These are phyloP conservation scores for Setaria italica DNA, from an alignment of 202 grass and related monocot species.

Conservation along the genomic window DNA sequence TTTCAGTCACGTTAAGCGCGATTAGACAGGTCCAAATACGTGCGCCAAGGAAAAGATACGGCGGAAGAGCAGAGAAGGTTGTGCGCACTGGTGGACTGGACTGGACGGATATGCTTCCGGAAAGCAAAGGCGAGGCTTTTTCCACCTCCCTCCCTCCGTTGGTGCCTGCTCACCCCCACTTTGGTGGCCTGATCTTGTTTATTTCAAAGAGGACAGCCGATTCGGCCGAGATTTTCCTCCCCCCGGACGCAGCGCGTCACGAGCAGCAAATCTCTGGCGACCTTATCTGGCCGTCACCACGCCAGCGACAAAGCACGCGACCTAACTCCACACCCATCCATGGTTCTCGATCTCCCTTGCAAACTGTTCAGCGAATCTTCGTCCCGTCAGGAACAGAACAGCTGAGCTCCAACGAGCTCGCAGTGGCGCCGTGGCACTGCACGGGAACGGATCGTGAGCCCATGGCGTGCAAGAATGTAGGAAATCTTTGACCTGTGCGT, in stretches of 20 bases:
- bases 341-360: background rate
- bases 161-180: slow-evolving; percentile 7
- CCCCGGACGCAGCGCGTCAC: background rate
- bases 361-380: too few relatives aligned
- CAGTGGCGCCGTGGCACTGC: background rate
- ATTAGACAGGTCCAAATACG: background rate
- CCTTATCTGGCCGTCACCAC: background rate
- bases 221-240: background rate
- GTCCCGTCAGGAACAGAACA: too few relatives aligned
- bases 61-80: background rate
- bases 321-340: slow-evolving; percentile 4
- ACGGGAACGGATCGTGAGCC: background rate
- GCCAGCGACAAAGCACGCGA: slow-evolving; percentile 20
- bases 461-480: background rate
- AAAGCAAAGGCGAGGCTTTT: background rate
- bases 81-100: background rate
- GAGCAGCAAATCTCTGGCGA: background rate
- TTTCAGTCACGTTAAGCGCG: background rate
- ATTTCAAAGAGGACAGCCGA: background rate
- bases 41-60: background rate
- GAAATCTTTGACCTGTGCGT: background rate
- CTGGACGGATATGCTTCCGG: background rate
- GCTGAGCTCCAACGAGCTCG: background rate
- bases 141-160: background rate
- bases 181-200: background rate